Percentiles rank a stretch among this genome's conserved stretches.
Conservation (phyloP, 2,329 filamentous ascomycete genomes). For the Cryphonectria carpinicola region DNA sequence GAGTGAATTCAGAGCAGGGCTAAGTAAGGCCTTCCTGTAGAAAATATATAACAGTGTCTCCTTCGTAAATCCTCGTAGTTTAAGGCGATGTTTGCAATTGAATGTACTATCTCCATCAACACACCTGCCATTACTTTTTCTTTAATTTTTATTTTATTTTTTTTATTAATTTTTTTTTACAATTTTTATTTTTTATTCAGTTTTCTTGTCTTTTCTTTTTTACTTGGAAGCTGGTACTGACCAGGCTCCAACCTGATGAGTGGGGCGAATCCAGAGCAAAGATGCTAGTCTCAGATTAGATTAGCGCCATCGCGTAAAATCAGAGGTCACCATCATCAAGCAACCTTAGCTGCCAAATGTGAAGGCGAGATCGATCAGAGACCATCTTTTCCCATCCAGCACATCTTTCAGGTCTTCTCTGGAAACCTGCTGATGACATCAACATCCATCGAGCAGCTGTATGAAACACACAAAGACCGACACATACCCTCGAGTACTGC, state of each 20-base stretch:
- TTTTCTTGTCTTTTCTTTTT: not conserved
- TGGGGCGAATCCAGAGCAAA: not conserved
- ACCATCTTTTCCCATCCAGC: slow-evolving; percentile 1
- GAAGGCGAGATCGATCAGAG: not conserved
- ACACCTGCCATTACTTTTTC: not conserved
- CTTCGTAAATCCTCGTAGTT: not conserved
- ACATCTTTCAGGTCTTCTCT: slow-evolving; percentile 16
- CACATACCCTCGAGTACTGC: not conserved
- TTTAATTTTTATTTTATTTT: too few species aligned
- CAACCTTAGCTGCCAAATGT: slow-evolving; percentile 5
- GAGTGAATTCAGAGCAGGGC: not conserved
- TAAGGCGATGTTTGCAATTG: not conserved
- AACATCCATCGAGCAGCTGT: slow-evolving; percentile 19
- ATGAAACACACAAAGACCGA: slow-evolving; percentile 12
- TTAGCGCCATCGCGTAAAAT: slow-evolving; percentile 13
- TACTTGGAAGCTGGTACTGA: not conserved
- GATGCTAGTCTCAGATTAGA: not conserved
- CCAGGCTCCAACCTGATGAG: not conserved
- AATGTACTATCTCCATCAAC: not conserved
- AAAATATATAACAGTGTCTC: not conserved
- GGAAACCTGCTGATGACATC: slow-evolving; percentile 16
- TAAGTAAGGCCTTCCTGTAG: not conserved
- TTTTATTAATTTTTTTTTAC: too few species aligned
- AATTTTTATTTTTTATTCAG: too few species aligned
- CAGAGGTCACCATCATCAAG: slow-evolving; percentile 18